Conservation (phyloP, 352 stramenopile genomes). For the Globisporangium camurandrum region DNA sequence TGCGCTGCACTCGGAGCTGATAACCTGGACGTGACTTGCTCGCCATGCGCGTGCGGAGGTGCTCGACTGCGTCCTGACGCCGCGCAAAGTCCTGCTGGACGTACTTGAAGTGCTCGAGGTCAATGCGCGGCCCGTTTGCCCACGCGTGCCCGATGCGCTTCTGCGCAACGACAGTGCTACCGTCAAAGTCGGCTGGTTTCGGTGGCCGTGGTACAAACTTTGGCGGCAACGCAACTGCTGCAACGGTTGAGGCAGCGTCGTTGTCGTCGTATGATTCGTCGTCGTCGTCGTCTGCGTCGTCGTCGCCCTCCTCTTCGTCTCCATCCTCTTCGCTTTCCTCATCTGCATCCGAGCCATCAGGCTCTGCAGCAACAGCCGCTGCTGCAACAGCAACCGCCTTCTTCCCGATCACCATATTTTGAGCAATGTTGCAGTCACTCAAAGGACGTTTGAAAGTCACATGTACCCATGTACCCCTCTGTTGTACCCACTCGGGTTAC, state of each 20-base stretch:
- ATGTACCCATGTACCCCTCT: no score
- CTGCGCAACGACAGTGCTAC: slow-evolving; percentile 33
- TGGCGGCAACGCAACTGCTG: slow-evolving; percentile 4
- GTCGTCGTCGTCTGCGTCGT: slow-evolving; percentile 12
- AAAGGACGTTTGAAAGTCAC: no score
- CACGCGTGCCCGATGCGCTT: slow-evolving; percentile 59
- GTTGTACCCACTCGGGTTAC: no score
- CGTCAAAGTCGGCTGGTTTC: slow-evolving; percentile 17
- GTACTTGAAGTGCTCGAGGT: slow-evolving; percentile 63
- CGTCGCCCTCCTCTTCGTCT: slow-evolving; percentile 16
- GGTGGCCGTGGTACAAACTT: slow-evolving; percentile 14
- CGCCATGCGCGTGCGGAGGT: slow-evolving; percentile 46
- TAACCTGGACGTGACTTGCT: slow-evolving; percentile 56
- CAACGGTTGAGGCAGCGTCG: not conserved
- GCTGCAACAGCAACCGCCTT: not conserved
- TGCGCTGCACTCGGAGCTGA: slow-evolving; percentile 44
- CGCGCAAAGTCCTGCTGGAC: slow-evolving; percentile 58
- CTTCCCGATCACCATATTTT: slow-evolving; percentile 5
- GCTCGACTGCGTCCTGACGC: slow-evolving; percentile 42
- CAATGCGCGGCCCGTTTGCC: slow-evolving; percentile 49
- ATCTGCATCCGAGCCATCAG: no score
- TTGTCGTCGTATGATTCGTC: slow-evolving; percentile 6
- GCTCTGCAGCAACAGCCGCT: not conserved
- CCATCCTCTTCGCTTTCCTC: slow-evolving; percentile 17
- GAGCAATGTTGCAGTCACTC: not conserved